Evolutionary conservation across 2,329 filamentous ascomycete species (phyloP), one percentile per base, ranked within the genome.

Genomic region (Aspergillus intermedius): DNA sequence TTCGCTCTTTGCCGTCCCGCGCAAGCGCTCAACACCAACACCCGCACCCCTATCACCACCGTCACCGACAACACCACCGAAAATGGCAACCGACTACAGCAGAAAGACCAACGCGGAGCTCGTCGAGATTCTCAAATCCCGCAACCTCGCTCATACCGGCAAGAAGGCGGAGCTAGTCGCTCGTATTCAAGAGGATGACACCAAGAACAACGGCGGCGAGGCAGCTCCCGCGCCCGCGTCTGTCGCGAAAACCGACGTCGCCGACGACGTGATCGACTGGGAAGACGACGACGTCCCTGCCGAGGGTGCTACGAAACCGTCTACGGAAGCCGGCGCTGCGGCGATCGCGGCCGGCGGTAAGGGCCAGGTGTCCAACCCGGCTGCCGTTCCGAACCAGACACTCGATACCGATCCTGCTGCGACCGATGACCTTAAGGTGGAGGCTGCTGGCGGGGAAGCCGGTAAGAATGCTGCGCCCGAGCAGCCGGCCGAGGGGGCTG

Each of bases 71-170:
- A 12, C 10, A 19, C 12, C 48, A 39, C 39, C 57, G 56, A 53
- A 53, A 40, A 72, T 71, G 69, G 56, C 68, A 37, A 62, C 67
- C 50, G 73, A 76, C 51, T 77, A 77, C 65, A 63, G 65, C 52
- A 76, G 75, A 55, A 75, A 75, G 61, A 77, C 74, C 45, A 74
- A 75, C 47, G 72, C 70, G 15, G 73, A 77, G 52, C 62, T 77
- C 39, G 63, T 73, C 50, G 74, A 76, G 53, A 72, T 77, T 34
- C 70, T 77, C 50, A 77, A 76, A 57, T 62, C 68, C 19, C 73
- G 74, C 37, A 68, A 63, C n/a, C 65, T 77, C 35, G 65, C 72
- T 5, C 69, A 74, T 57, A 72, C 69, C 2, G 74, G 74, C 49
- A 76, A 76, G 55, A 77, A 77, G 57, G 74, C 73, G 17, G 74